A percentile compares a stretch with the other conserved stretches of the same genome.
phyloP scores from a whole-genome alignment of 2,329 filamentous ascomycete genomes.

The Ceratocystis ficicola region DNA sequence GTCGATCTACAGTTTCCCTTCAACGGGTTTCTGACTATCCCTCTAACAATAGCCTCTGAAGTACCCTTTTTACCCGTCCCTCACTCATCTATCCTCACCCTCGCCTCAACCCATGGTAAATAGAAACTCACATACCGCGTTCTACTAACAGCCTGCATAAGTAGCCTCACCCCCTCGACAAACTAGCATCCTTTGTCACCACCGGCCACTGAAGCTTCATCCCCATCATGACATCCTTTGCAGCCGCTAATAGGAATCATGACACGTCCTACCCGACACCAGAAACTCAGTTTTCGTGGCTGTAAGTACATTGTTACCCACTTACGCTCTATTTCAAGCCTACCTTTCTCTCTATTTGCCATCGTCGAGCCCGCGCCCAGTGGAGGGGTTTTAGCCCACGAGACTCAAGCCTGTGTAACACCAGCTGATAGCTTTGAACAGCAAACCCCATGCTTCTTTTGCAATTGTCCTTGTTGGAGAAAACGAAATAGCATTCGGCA shows the following conservation, averaged over 20 bases:
- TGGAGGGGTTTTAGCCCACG: neutral
- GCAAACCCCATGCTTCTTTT: conserved; percentile 44
- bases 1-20: too few species aligned
- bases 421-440: conserved; percentile 26
- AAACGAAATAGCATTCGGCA: conserved; percentile 42
- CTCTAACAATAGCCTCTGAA: too few species aligned
- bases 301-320: conserved; percentile 20
- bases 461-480: conserved; percentile 43
- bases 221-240: conserved; percentile 17
- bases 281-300: conserved; percentile 23
- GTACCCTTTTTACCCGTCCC: too few species aligned
- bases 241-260: conserved; percentile 5
- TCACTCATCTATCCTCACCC: neutral
- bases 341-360: too few species aligned
- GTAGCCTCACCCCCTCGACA: too few species aligned
- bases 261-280: conserved; percentile 4
- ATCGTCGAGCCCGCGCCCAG: too few species aligned
- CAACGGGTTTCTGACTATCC: too few species aligned
- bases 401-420: neutral
- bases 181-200: neutral
- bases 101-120: neutral
- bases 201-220: neutral
- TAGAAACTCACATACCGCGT: too few species aligned
- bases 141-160: too few species aligned
- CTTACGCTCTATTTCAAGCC: too few species aligned